These are phyloP conservation scores for Scenedesmus sp. DNA, from an alignment of 163 green algal species.

Conservation along the genomic window DNA sequence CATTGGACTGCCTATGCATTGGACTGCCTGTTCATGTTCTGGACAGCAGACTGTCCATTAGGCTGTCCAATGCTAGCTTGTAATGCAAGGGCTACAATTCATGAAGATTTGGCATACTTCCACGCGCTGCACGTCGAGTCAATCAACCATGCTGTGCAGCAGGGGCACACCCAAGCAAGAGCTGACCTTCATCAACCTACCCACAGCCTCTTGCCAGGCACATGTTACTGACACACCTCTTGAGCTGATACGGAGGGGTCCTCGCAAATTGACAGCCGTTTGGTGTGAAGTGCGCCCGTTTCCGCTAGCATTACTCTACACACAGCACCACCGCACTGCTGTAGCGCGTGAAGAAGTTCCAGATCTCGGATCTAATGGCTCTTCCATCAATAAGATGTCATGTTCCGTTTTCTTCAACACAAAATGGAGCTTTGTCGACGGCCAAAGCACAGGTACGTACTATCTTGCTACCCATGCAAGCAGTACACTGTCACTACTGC, in stretches of 20 bases:
- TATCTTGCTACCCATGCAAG: background rate
- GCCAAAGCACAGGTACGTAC: background rate
- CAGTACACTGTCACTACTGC: constrained; percentile 19
- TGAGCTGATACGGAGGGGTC: background rate
- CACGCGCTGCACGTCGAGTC: too few relatives aligned
- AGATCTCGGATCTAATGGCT: background rate
- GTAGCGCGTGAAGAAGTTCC: background rate
- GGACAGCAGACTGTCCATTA: too few relatives aligned
- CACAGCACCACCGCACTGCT: background rate
- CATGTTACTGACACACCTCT: background rate
- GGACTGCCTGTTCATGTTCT: too few relatives aligned
- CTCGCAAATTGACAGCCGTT: too few relatives aligned
- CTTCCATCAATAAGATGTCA: background rate
- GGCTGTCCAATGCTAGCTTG: background rate
- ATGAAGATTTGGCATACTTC: too few relatives aligned
- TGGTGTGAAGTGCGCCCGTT: background rate
- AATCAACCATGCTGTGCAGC: background rate
- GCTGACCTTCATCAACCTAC: background rate
- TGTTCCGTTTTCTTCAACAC: background rate
- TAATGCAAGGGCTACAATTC: too few relatives aligned
- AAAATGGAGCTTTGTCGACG: background rate
- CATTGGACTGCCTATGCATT: too few relatives aligned
- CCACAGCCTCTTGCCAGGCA: background rate
- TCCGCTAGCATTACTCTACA: too few relatives aligned
- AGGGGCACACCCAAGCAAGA: background rate